A percentile compares a stretch with the other conserved stretches of the same genome.
phyloP scores from a whole-genome alignment of 208 protist genomes.

The Phytomonas francai region DNA sequence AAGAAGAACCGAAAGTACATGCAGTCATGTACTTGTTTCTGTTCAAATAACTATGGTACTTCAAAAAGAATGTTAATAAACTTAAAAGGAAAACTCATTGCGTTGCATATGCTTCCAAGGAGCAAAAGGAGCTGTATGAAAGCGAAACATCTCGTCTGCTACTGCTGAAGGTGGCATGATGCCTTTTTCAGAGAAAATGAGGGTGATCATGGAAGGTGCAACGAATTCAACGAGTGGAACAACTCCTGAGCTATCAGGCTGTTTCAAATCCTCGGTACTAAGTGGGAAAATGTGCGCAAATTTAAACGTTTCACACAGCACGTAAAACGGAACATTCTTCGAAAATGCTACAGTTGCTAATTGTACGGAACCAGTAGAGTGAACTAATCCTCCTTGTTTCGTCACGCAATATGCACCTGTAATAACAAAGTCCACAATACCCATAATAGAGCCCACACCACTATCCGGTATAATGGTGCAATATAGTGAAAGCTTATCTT shows the following conservation, averaged over 20 bases:
- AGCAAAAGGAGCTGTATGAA: slow-evolving; percentile 67
- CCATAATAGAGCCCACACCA: slow-evolving; percentile 78
- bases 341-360: slow-evolving; percentile 93
- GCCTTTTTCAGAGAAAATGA: slow-evolving; percentile 98
- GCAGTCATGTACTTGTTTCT: background rate
- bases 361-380: slow-evolving; percentile 97
- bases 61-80: slow-evolving; percentile 5
- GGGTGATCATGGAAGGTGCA: slow-evolving; percentile 77
- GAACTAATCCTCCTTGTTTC: slow-evolving; percentile 98
- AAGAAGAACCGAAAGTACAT: background rate
- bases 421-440: slow-evolving; percentile 94
- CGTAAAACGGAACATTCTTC: slow-evolving; percentile 97
- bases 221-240: slow-evolving; percentile 85
- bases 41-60: background rate
- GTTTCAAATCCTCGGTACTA: slow-evolving; percentile 88
- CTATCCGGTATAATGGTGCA: slow-evolving; percentile 88
- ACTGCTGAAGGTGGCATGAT: slow-evolving; percentile 98
- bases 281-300: slow-evolving; percentile 97
- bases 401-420: slow-evolving; percentile 97
- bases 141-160: slow-evolving; percentile 97
- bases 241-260: slow-evolving; percentile 46
- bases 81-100: slow-evolving; percentile 13
- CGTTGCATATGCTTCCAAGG: slow-evolving; percentile 30
- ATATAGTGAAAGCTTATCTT: slow-evolving; percentile 45
- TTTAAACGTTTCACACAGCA: slow-evolving; percentile 98